Base-by-base conservation (phyloP, 345 rosid species). In the Eucalyptus fibrosa region DNA sequence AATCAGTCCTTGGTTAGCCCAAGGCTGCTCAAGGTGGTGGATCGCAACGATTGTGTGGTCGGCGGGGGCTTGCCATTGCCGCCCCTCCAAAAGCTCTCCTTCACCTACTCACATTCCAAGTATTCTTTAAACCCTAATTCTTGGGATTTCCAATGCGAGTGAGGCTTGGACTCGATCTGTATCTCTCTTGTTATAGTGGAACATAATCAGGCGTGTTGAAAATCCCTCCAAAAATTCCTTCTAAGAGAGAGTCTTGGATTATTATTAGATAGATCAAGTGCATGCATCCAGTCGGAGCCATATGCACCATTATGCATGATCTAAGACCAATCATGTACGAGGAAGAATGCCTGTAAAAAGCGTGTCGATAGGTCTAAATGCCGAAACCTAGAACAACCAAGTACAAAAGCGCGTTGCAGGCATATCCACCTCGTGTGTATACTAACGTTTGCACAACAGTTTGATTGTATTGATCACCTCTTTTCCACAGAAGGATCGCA, bases 101-200 rank as follows among this genome's bases (percentile, higher is more conserved):
- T 92, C 89, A 88, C 86, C 65, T 92, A 92, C 82, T 67, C 93
- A 23, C 93, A 92, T 50, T 86, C 67, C 49, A 91, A 89, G 88
- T 91, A 86, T 87, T 30, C 69, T 62, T 45, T 92, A 90, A 91
- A 83, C 5, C 90, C 91, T 5, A 34, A 88, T 86, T 56, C 89
- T 67, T 92, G 94, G 94, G 86, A n/a, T 89, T 92, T 92, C 91
- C 94, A 92, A 89, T 92, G 94, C 80, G 94, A 92, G 89, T 92
- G 81, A 90, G 6, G 30, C 60, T 62, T 17, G 21, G 42, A 24
- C 37, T 50, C 47, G 18, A 34, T 34, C 50, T 28, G 47, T 14
- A 28, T 26, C 45, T 45, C 50, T 37, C 40, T 28, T 88, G 1
- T 3, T 65, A 88, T 67, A 23, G 85, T 4, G 5, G 15, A 77